A percentile compares a stretch with the other conserved stretches of the same genome.
Conservation (phyloP, 768 basidiomycete species). For the Suillus alpinus region DNA sequence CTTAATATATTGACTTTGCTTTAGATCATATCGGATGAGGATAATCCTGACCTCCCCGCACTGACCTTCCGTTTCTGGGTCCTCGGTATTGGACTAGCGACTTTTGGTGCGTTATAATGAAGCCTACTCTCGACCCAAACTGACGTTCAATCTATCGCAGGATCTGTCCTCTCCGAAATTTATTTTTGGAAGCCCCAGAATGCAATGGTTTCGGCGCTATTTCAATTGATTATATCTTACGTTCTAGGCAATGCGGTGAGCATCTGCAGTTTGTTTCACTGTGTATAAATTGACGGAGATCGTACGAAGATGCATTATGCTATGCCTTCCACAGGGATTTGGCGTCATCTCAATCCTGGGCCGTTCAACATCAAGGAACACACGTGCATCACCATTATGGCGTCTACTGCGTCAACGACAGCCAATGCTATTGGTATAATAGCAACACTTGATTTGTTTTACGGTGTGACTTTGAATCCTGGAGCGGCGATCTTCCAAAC, state of each 20-base stretch:
- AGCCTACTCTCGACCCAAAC: slow-evolving; percentile 26
- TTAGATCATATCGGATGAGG: slow-evolving; percentile 46
- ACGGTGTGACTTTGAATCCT: slow-evolving; percentile 45
- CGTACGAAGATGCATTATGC: slow-evolving; percentile 12
- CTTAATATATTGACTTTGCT: not conserved
- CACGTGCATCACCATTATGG: slow-evolving; percentile 59
- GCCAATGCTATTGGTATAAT: slow-evolving; percentile 60
- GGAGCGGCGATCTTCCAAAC: slow-evolving; percentile 55
- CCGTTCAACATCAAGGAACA: slow-evolving; percentile 66
- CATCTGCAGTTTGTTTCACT: slow-evolving; percentile 25
- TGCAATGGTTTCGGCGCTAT: slow-evolving; percentile 52
- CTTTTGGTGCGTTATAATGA: slow-evolving; percentile 31
- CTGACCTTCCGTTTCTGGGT: slow-evolving; percentile 49
- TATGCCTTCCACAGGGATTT: slow-evolving; percentile 23
- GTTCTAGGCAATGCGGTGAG: slow-evolving; percentile 50
- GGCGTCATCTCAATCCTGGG: slow-evolving; percentile 60
- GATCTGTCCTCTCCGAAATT: slow-evolving; percentile 32
- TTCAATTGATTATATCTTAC: slow-evolving; percentile 55
- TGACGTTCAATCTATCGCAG: slow-evolving; percentile 15
- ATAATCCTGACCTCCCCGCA: slow-evolving; percentile 47
- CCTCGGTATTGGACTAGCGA: slow-evolving; percentile 47
- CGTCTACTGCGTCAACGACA: slow-evolving; percentile 56
- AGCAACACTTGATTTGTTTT: slow-evolving; percentile 57
- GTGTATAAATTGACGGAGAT: not conserved
- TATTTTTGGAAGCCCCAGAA: slow-evolving; percentile 44